Conservation (phyloP, 2,329 filamentous ascomycete genomes). For the Colletotrichum spinosum region DNA sequence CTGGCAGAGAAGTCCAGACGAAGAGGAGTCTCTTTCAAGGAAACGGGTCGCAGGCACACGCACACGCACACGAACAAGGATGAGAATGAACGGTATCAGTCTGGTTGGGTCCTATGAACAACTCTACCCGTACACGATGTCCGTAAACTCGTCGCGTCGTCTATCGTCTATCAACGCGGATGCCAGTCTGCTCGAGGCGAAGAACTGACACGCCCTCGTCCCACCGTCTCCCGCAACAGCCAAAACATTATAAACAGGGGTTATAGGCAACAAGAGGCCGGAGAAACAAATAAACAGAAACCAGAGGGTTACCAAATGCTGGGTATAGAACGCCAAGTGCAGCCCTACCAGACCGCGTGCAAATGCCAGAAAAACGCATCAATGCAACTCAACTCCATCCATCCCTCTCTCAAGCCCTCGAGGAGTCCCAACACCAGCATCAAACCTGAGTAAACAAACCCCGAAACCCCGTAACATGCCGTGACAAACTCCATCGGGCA, state of each 20-base stretch:
- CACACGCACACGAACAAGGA: neutral
- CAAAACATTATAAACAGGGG: conserved; percentile 28
- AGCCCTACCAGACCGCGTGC: conserved; percentile 31
- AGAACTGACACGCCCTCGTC: too few relatives aligned
- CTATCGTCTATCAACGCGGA: conserved; percentile 32
- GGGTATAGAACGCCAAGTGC: conserved; percentile 36
- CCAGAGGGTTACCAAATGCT: conserved; percentile 26
- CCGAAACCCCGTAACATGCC: neutral
- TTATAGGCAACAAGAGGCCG: neutral
- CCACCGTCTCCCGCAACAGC: neutral
- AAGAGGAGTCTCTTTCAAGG: neutral
- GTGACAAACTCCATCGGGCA: neutral
- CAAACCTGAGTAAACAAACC: neutral
- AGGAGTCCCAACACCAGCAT: conserved; percentile 16
- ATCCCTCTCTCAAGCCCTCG: neutral
- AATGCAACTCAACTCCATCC: conserved; percentile 2
- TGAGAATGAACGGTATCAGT: neutral
- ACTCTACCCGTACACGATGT: conserved; percentile 8
- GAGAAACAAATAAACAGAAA: neutral
- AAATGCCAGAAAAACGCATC: conserved; percentile 18
- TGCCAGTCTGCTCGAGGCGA: conserved; percentile 27
- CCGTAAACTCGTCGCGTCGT: conserved; percentile 14
- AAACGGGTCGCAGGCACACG: neutral
- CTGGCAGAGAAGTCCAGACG: neutral
- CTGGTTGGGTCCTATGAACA: conserved; percentile 20